Conservation (phyloP, 1,139 yeast genomes). For the Ashbya aceris region DNA sequence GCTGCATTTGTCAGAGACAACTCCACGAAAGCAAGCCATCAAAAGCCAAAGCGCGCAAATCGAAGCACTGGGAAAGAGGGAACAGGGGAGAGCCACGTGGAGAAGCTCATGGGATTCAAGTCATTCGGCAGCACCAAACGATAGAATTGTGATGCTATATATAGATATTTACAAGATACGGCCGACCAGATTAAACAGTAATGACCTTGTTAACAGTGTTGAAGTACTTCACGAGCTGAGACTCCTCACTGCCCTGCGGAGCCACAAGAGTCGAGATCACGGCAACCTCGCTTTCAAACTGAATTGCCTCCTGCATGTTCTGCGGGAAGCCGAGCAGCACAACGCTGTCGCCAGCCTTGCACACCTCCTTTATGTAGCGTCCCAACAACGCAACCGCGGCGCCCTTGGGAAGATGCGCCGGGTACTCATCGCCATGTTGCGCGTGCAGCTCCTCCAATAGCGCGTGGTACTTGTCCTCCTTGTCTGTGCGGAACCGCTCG, state of each 20-base stretch:
- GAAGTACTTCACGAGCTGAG: slow-evolving; percentile 45
- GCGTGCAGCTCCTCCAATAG: slow-evolving; percentile 30
- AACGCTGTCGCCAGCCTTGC: slow-evolving; percentile 36
- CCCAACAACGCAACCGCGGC: slow-evolving; percentile 48
- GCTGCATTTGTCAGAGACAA: slow-evolving; percentile 18
- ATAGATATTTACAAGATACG: slow-evolving; percentile 4
- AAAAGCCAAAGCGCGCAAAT: slow-evolving; percentile 29
- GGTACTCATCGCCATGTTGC: slow-evolving; percentile 16
- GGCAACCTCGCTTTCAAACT: slow-evolving; percentile 33
- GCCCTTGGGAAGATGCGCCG: slow-evolving; percentile 45
- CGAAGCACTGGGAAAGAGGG: slow-evolving; percentile 17
- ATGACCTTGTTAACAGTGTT: slow-evolving; percentile 43
- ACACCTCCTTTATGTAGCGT: slow-evolving; percentile 35
- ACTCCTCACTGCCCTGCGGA: slow-evolving; percentile 26
- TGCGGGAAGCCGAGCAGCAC: slow-evolving; percentile 49
- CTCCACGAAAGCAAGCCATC: slow-evolving; percentile 24
- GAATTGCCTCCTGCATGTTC: slow-evolving; percentile 52
- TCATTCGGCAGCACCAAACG: slow-evolving; percentile 36
- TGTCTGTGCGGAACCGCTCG: slow-evolving; percentile 36
- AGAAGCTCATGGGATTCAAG: slow-evolving; percentile 50
- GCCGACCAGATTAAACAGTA: slow-evolving; percentile 4
- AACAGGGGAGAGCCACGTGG: slow-evolving; percentile 30
- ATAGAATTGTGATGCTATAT: background rate
- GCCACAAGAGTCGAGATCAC: slow-evolving; percentile 35
- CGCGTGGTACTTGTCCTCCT: slow-evolving; percentile 36